Conservation (phyloP, 23 red algal genomes). For the Pyropia haitanensis region DNA sequence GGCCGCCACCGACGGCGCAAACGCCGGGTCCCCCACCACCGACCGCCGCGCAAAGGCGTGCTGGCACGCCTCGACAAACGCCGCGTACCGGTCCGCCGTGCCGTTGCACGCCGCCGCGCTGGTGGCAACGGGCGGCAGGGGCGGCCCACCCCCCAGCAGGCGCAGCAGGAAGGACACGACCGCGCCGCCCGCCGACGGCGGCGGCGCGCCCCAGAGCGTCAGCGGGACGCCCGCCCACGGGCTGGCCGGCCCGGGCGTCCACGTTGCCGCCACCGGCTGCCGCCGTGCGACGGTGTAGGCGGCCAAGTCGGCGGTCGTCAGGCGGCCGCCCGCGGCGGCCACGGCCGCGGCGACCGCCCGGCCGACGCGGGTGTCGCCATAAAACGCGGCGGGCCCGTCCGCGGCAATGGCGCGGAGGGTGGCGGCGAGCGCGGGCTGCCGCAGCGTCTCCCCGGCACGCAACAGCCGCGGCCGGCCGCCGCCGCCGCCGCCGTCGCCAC, state of each 20-base stretch:
- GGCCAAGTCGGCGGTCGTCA: constrained; percentile 58
- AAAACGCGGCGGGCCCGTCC: constrained; percentile 54
- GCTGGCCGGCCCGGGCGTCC: too few relatives aligned
- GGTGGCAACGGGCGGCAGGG: constrained; percentile 41
- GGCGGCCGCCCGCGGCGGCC: constrained; percentile 48
- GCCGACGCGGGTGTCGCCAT: constrained; percentile 21
- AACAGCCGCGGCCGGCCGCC: constrained; percentile 27
- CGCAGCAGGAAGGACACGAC: constrained; percentile 63
- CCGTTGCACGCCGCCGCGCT: constrained; percentile 4
- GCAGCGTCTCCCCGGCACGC: constrained; percentile 51
- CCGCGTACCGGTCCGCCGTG: constrained; percentile 1
- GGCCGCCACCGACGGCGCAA: constrained; percentile 32
- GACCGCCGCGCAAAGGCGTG: constrained; percentile 71
- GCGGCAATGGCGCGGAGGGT: constrained; percentile 48
- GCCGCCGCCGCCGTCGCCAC: constrained; percentile 4
- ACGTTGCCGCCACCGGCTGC: constrained; percentile 11
- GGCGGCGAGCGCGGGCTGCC: constrained; percentile 28
- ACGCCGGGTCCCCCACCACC: constrained; percentile 81
- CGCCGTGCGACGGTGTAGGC: constrained; percentile 31
- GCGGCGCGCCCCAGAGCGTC: constrained; percentile 56
- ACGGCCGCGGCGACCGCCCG: constrained; percentile 42
- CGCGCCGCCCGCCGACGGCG: constrained; percentile 66
- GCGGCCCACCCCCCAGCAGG: constrained; percentile 45
- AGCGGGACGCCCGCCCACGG: constrained; percentile 42
- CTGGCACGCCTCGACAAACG: constrained; percentile 66